Conservation (phyloP, 805 yeast species). For the Kuraishia molischiana region DNA sequence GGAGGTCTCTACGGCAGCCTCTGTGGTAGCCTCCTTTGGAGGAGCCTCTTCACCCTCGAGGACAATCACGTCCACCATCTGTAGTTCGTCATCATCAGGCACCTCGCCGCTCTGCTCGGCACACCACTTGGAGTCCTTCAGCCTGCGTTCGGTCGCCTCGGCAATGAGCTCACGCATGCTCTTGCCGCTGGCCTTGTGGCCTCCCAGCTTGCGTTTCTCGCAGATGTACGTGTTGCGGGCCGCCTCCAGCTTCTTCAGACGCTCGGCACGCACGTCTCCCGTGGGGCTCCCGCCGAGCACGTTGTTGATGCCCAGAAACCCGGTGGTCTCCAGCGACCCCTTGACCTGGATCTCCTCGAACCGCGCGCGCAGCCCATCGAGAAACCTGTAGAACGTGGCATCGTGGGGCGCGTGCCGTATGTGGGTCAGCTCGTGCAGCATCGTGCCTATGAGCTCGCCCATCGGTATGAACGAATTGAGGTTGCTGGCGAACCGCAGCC, state of each 20-base stretch:
- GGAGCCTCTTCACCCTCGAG: conserved; percentile 6
- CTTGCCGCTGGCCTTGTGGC: conserved; percentile 5
- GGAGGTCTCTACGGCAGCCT: not conserved
- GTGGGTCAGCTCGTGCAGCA: conserved; percentile 85
- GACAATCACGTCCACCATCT: conserved; percentile 12
- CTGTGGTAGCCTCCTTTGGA: no score
- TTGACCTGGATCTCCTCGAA: conserved; percentile 32
- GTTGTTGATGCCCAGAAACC: conserved; percentile 39
- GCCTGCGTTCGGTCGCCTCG: conserved; percentile 56
- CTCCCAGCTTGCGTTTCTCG: conserved; percentile 23
- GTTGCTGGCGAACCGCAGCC: conserved; percentile 56
- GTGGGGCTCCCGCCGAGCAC: conserved; percentile 28
- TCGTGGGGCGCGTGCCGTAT: conserved; percentile 78
- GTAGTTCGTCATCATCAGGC: conserved; percentile 29
- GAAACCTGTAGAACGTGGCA: conserved; percentile 48
- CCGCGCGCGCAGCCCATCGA: conserved; percentile 52
- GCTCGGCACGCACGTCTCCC: conserved; percentile 20
- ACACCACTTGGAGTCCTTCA: conserved; percentile 43
- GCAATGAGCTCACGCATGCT: conserved; percentile 34
- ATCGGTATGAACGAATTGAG: conserved; percentile 47
- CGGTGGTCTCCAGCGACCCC: conserved; percentile 32
- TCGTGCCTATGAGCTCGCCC: conserved; percentile 64
- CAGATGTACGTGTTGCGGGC: conserved; percentile 30
- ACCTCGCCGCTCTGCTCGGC: conserved; percentile 16
- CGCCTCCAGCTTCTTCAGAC: conserved; percentile 30